Base-by-base conservation (phyloP, 306 rosid species). In the Trifolium dubium region DNA sequence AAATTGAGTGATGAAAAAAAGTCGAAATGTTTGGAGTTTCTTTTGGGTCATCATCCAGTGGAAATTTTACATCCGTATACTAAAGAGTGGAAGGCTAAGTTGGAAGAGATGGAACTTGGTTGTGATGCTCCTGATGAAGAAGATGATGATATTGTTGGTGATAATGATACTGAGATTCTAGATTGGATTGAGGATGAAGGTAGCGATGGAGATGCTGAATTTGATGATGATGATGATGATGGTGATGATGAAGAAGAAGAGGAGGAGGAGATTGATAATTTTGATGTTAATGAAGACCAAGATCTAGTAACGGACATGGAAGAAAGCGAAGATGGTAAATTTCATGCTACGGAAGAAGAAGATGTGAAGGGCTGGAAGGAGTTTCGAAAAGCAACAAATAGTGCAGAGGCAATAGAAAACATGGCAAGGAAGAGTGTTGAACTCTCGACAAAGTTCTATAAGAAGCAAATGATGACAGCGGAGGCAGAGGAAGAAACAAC, bases 111-210 rank as follows among this genome's bases (percentile, higher is more conserved):
- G 85, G 97, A 91, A 82, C 82, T 93, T 69, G 98, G 98, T 10
- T 93, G 98, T 76, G 98, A 93, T 83, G 97, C 98, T 3, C 98
- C 92, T 5, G 97, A 93, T 63, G 92, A 83, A 41, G 91, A 89
- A 43, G 87, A 74, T 14, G 84, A 73, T 6, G 82, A 35, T 72
- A 4, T n/a, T 11, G 55, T 53, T 31, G 72, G 81, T 35, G 83
- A 85, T 56, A 81, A 77, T 19, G 88, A 86, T 46, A 85, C 67
- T 49, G 96, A 88, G 86, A 75, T 88, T 54, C 77, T 85, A 0
- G 97, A 94, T 69, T 94, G 98, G 98, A 78, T 89, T 65, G 98
- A 91, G 83, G 93, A 79, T 79, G 84, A 73, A 54, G 76, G 70
- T 69, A 29, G 23, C 3, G 83, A 74, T 14, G 83, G 17, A 6